Percentiles rank a stretch among this genome's conserved stretches.
Evolutionary conservation across 2,329 filamentous ascomycete genomes (phyloP).

Genomic region (Cyphellophora europaea): DNA sequence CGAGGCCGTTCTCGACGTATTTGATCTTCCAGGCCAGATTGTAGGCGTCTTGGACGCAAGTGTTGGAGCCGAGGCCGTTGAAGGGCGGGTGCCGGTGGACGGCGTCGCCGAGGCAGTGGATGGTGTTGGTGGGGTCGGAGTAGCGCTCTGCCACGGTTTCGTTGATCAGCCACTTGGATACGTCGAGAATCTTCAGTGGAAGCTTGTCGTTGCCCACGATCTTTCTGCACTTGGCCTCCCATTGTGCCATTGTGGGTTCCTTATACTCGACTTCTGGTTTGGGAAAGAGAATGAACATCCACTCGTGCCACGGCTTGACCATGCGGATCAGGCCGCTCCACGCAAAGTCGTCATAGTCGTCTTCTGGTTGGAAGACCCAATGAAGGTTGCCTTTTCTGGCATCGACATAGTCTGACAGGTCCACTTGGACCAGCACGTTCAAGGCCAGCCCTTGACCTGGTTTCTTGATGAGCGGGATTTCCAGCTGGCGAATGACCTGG

Average conservation of each 20-base stretch:
- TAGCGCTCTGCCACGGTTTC: slow-evolving; percentile 52
- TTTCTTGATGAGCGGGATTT: slow-evolving; percentile 36
- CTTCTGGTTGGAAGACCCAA: slow-evolving; percentile 49
- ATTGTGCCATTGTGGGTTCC: slow-evolving; percentile 39
- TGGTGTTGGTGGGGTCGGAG: slow-evolving; percentile 29
- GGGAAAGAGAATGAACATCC: slow-evolving; percentile 48
- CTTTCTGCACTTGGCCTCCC: slow-evolving; percentile 34
- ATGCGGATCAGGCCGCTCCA: slow-evolving; percentile 46
- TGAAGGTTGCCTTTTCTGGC: slow-evolving; percentile 50
- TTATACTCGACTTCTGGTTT: slow-evolving; percentile 27
- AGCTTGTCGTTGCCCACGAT: slow-evolving; percentile 48
- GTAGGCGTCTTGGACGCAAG: slow-evolving; percentile 27
- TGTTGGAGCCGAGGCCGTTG: slow-evolving; percentile 29
- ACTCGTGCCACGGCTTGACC: slow-evolving; percentile 56
- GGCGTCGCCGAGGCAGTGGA: slow-evolving; percentile 29
- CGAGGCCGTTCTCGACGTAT: slow-evolving; percentile 24
- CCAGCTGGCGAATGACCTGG: slow-evolving; percentile 35
- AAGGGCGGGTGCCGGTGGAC: slow-evolving; percentile 28
- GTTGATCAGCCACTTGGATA: slow-evolving; percentile 53
- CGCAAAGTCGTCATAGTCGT: slow-evolving; percentile 41
- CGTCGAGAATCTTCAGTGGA: slow-evolving; percentile 40
- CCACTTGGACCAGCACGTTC: slow-evolving; percentile 41
- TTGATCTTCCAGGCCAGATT: slow-evolving; percentile 31
- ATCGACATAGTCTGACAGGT: slow-evolving; percentile 41
- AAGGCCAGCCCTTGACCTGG: slow-evolving; percentile 40